These are phyloP conservation scores for Venturia carpophila DNA, from an alignment of 2,329 filamentous ascomycete species.

Conservation along the genomic window DNA sequence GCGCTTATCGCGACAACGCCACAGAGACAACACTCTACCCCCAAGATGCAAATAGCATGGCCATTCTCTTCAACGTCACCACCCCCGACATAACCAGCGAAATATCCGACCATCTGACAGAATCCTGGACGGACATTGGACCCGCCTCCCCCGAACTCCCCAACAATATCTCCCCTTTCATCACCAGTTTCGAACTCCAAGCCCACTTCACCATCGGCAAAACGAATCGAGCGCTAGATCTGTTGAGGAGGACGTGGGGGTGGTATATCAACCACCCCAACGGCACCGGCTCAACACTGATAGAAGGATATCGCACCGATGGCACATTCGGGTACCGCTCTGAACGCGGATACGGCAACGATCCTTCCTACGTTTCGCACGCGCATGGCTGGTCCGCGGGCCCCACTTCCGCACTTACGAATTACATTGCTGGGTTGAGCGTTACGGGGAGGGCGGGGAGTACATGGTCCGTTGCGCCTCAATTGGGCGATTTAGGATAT, in stretches of 20 bases:
- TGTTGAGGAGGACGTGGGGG: conserved; percentile 52
- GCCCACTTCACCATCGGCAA: conserved; percentile 45
- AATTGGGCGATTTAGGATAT: conserved; percentile 36
- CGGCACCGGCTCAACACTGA: conserved; percentile 51
- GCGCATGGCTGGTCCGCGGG: conserved; percentile 38
- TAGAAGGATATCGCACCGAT: conserved; percentile 51
- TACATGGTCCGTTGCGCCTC: conserved; percentile 39
- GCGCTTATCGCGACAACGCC: conserved; percentile 34
- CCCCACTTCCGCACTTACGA: conserved; percentile 28
- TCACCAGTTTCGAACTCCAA: conserved; percentile 52
- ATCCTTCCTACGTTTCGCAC: conserved; percentile 38
- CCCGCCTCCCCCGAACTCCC: conserved; percentile 50
- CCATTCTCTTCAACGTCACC: conserved; percentile 43
- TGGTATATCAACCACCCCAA: conserved; percentile 52
- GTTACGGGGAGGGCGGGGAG: conserved; percentile 34
- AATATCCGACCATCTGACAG: conserved; percentile 40
- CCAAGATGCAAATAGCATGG: conserved; percentile 49
- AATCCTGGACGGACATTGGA: conserved; percentile 51
- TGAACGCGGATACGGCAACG: conserved; percentile 44
- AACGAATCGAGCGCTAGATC: conserved; percentile 45
- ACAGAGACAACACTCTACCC: conserved; percentile 36
- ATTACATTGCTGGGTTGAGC: conserved; percentile 39
- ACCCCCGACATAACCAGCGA: conserved; percentile 29
- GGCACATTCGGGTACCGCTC: conserved; percentile 51
- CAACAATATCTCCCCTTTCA: conserved; percentile 51